Evolutionary conservation across 2,329 filamentous ascomycete genomes (phyloP).

Genomic region (Ustulina deusta): DNA sequence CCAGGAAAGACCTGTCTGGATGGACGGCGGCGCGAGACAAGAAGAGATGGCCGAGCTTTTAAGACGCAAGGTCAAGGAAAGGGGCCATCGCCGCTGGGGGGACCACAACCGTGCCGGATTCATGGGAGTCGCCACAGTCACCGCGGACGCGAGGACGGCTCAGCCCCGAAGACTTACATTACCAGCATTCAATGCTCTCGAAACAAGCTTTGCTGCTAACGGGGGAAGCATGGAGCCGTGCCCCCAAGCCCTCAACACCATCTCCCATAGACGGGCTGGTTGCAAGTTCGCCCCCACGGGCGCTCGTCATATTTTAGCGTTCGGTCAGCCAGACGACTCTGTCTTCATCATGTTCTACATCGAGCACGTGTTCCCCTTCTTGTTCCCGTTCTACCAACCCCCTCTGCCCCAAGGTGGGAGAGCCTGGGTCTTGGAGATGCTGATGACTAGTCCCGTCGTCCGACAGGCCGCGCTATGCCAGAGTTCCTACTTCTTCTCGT

Average conservation of each 20-base stretch:
- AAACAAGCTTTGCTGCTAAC: background rate
- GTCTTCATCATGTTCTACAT: conserved; percentile 46
- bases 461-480: conserved; percentile 41
- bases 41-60: conserved; percentile 51
- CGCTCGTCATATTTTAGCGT: conserved; percentile 13
- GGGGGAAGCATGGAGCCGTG: background rate
- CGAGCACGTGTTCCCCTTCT: conserved; percentile 45
- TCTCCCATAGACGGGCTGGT: background rate
- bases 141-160: background rate
- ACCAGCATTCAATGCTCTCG: background rate
- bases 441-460: conserved; percentile 43
- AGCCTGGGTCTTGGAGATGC: conserved; percentile 43
- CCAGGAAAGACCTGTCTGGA: conserved; percentile 53
- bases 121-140: background rate
- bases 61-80: conserved; percentile 43
- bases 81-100: conserved; percentile 28
- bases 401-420: conserved; percentile 40
- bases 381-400: conserved; percentile 47
- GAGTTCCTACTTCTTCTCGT: conserved; percentile 44
- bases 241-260: background rate
- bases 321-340: conserved; percentile 35
- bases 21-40: conserved; percentile 51
- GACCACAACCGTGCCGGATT: conserved; percentile 15
- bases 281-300: conserved; percentile 23
- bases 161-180: background rate